Percentiles rank a stretch among this genome's conserved stretches.
Evolutionary conservation across 345 rosid genomes (phyloP).

Genomic region (Populus simonii): DNA sequence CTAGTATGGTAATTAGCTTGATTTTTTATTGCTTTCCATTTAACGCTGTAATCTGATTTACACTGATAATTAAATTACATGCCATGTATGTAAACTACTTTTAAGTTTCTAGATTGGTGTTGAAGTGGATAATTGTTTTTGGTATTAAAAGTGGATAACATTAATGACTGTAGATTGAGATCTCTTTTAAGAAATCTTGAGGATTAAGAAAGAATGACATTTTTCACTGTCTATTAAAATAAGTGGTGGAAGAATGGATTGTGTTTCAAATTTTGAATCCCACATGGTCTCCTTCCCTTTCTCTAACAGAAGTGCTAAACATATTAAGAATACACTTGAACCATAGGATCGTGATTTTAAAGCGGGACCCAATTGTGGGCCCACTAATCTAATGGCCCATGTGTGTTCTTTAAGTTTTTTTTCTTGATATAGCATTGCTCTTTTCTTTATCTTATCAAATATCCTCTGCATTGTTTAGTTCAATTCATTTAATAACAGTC

Average conservation of each 20-base stretch:
- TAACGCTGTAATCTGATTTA: background rate
- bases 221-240: background rate
- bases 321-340: background rate
- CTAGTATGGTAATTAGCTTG: background rate
- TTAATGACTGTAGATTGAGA: background rate
- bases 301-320: background rate
- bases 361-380: background rate
- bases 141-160: background rate
- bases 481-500: background rate
- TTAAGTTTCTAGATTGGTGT: background rate
- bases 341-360: background rate
- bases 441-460: background rate
- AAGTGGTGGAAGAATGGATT: background rate
- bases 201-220: background rate
- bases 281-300: background rate
- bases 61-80: background rate
- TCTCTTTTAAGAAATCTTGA: background rate
- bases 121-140: background rate
- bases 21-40: background rate
- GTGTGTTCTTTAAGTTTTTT: background rate
- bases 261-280: background rate
- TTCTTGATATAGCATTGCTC: background rate
- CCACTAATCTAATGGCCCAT: background rate
- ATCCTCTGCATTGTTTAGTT: background rate
- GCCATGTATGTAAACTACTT: background rate